Evolutionary conservation across 495 filamentous ascomycete genomes (phyloP), one percentile per base, ranked within the genome.

Genomic region (Trichoderma reesei): DNA sequence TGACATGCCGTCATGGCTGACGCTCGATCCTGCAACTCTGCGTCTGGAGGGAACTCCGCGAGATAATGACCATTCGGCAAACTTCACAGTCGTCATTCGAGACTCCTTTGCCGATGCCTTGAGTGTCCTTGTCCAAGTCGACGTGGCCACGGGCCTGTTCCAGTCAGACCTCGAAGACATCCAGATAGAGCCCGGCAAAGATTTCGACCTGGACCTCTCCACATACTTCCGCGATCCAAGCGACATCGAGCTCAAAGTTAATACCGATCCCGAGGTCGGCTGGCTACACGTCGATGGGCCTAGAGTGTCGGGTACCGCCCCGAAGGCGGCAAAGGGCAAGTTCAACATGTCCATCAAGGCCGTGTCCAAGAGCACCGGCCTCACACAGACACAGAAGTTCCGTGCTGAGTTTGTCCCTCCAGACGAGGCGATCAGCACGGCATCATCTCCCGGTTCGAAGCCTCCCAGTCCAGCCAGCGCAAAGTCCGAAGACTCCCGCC

Each of bases 231-330:
- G 83, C 13, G 76, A 76, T 34, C 76, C 81, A 10, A 71, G 75
- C 33, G 78, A 84, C 64, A 81, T 83, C 0, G 74, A 80, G 26
- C 68, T 93, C 1, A 79, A 78, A 13, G 73, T 88, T 2, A 72
- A 83, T 54, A 67, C 83, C n/a, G 78, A 74, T 20, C 66, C 78
- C 2, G 72, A 84, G 2, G 72, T 78, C 8, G 72, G 83, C 14
- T 96, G 91, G 92, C 75, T 94, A 10, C 76, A 75, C 1, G 90
- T 90, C 66, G 82, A 89, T 67, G 60, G 80, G 11, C 72, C 80
- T 65, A 80, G 78, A 3, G 75, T 95, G 5, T 81, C 75, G 26
- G 90, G 91, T 6, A 75, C 80, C 13, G 84, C 88, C 31, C 90
- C 92, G 1, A 38, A 69, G 8, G 67, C 61, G 4, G 61, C 41